Conservation (phyloP, 2,329 filamentous ascomycete genomes). For the Trichocomaceae sp. region DNA sequence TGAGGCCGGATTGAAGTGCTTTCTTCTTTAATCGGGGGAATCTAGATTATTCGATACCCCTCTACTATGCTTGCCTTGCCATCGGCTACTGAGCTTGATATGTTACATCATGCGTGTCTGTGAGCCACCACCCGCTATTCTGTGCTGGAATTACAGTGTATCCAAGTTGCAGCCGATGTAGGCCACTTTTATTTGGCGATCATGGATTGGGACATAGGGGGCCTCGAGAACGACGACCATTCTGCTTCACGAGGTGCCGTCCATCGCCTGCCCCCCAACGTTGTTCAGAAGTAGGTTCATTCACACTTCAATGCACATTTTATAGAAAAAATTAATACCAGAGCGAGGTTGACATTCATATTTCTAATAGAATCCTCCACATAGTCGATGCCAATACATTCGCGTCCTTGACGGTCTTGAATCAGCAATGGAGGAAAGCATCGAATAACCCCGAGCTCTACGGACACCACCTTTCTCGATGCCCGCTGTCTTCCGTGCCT, state of each 20-base stretch:
- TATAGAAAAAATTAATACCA: not conserved
- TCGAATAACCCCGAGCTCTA: conserved; percentile 42
- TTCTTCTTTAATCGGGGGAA: not conserved
- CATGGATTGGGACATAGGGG: conserved; percentile 11
- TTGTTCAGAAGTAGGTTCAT: conserved; percentile 26
- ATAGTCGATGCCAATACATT: conserved; percentile 42
- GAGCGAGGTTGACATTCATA: not conserved
- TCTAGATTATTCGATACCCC: not conserved
- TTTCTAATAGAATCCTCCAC: conserved; percentile 39
- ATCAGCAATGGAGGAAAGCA: conserved; percentile 38
- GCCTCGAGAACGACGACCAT: not conserved
- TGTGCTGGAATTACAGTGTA: conserved; percentile 7
- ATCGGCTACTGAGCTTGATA: not conserved
- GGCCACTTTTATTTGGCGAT: conserved; percentile 7
- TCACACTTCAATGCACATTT: not conserved
- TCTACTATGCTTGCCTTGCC: conserved; percentile 11
- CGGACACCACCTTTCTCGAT: conserved; percentile 40
- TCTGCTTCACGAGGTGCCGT: conserved; percentile 14
- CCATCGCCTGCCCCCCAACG: conserved; percentile 21
- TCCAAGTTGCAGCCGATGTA: conserved; percentile 11
- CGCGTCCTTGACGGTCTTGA: conserved; percentile 41
- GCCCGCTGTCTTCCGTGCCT: conserved; percentile 36
- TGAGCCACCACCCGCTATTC: conserved; percentile 7
- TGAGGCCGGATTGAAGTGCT: not conserved
- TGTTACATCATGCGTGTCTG: conserved; percentile 12